Conservation (phyloP, 257 asterid genomes). For the Eustoma russellianum region DNA sequence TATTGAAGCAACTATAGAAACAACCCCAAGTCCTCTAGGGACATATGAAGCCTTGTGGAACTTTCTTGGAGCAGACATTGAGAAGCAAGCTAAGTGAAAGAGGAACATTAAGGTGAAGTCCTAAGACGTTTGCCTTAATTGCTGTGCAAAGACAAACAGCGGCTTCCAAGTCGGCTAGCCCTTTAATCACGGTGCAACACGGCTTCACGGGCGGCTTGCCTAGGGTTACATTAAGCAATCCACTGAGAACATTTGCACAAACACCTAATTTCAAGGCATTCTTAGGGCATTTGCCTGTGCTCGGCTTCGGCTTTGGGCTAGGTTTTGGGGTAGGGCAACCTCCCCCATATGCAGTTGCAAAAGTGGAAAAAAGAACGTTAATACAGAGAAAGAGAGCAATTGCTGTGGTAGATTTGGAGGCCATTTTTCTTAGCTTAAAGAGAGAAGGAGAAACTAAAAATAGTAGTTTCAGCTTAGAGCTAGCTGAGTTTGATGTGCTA, state of each 20-base stretch:
- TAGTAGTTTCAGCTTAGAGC: background rate
- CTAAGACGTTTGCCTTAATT: slow-evolving; percentile 16
- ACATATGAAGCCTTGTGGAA: slow-evolving; percentile 15
- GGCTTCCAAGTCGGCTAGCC: slow-evolving; percentile 22
- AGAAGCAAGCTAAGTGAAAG: slow-evolving; percentile 19
- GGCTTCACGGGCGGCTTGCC: slow-evolving; percentile 14
- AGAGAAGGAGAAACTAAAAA: background rate
- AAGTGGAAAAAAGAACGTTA: slow-evolving; percentile 25
- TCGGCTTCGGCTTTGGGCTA: slow-evolving; percentile 1
- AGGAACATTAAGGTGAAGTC: slow-evolving; percentile 16
- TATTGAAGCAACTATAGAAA: no score
- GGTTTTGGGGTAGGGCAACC: slow-evolving; percentile 21
- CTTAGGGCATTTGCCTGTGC: slow-evolving; percentile 11
- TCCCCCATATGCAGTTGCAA: slow-evolving; percentile 23
- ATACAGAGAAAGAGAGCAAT: slow-evolving; percentile 22
- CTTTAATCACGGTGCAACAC: slow-evolving; percentile 16
- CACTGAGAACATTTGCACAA: slow-evolving; percentile 13
- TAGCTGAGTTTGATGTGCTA: background rate
- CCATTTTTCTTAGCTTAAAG: slow-evolving; percentile 2
- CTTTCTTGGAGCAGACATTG: slow-evolving; percentile 18
- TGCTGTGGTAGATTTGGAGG: slow-evolving; percentile 7
- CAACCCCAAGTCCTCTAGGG: background rate
- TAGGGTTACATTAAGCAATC: slow-evolving; percentile 7
- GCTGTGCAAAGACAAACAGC: slow-evolving; percentile 27
- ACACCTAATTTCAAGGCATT: slow-evolving; percentile 17